These are phyloP conservation scores for Akanthomyces uredinophilus DNA, from an alignment of 2,329 filamentous ascomycete genomes.

Conservation along the genomic window DNA sequence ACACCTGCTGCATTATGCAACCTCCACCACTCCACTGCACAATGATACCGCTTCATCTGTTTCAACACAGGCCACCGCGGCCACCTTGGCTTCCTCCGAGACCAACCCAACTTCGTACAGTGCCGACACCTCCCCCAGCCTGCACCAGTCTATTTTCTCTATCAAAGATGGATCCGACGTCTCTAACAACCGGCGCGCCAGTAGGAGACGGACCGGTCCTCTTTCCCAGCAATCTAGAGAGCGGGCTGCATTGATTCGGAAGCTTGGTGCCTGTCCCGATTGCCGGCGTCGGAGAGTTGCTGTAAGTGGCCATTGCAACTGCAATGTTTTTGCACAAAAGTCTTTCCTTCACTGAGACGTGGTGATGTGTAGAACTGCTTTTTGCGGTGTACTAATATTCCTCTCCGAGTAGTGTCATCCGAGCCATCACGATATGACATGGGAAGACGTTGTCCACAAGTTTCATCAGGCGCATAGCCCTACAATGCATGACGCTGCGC, in stretches of 20 bases:
- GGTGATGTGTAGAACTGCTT: not conserved
- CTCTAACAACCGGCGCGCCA: constrained; percentile 48
- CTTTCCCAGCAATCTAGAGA: constrained; percentile 54
- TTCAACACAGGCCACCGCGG: constrained; percentile 41
- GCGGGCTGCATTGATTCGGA: constrained; percentile 54
- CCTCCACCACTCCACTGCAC: constrained; percentile 18
- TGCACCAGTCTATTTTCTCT: constrained; percentile 49
- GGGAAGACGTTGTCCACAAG: constrained; percentile 53
- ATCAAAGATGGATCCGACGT: constrained; percentile 51
- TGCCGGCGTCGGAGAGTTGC: constrained; percentile 54
- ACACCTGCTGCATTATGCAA: constrained; percentile 23
- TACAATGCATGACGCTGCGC: constrained; percentile 44
- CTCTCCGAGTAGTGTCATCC: constrained; percentile 46
- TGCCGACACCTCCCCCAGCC: constrained; percentile 44
- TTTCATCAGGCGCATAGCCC: constrained; percentile 50
- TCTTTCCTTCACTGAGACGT: not conserved
- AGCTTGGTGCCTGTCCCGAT: constrained; percentile 52
- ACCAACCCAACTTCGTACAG: constrained; percentile 25
- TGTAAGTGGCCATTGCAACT: constrained; percentile 40
- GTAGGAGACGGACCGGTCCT: constrained; percentile 54
- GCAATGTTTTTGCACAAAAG: not conserved
- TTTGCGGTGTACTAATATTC: constrained; percentile 11
- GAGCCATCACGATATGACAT: constrained; percentile 56
- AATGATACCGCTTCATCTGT: constrained; percentile 51
- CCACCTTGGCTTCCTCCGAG: constrained; percentile 30